phyloP scores from a whole-genome alignment of 2,329 filamentous ascomycete species.

The Biscogniauxia mediterranea region DNA sequence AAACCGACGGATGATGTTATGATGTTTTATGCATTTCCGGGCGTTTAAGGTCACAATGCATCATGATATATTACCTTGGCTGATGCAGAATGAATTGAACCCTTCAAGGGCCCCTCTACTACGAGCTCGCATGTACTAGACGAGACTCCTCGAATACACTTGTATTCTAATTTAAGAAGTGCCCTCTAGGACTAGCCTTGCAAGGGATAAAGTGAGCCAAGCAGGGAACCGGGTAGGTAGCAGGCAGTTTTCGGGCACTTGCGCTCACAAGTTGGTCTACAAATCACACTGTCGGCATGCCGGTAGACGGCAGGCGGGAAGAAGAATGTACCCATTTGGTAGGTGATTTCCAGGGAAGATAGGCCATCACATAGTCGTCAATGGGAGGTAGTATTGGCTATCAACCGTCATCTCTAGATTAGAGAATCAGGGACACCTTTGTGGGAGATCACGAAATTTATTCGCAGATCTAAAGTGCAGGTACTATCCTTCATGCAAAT shows the following conservation, averaged over 20 bases:
- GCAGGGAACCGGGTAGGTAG: neutral
- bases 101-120: neutral
- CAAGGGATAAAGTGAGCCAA: neutral
- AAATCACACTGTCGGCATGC: neutral
- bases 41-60: conserved; percentile 10
- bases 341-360: neutral
- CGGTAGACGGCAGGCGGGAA: neutral
- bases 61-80: conserved; percentile 19
- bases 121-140: no score
- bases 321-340: neutral
- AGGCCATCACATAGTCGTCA: conserved; percentile 17
- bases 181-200: neutral
- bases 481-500: conserved; percentile 57
- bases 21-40: conserved; percentile 14
- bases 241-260: neutral
- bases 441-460: conserved; percentile 57
- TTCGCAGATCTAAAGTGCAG: conserved; percentile 55
- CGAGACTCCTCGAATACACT: neutral
- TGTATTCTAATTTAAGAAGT: neutral
- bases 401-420: conserved; percentile 78
- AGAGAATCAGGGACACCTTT: conserved; percentile 90
- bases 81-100: neutral
- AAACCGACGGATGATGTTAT: neutral
- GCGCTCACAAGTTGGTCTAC: neutral
- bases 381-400: conserved; percentile 62